Evolutionary conservation across 805 yeast genomes (phyloP), one percentile per base, ranked within the genome.

Genomic region (Hanseniaspora pseudoguilliermondii): DNA sequence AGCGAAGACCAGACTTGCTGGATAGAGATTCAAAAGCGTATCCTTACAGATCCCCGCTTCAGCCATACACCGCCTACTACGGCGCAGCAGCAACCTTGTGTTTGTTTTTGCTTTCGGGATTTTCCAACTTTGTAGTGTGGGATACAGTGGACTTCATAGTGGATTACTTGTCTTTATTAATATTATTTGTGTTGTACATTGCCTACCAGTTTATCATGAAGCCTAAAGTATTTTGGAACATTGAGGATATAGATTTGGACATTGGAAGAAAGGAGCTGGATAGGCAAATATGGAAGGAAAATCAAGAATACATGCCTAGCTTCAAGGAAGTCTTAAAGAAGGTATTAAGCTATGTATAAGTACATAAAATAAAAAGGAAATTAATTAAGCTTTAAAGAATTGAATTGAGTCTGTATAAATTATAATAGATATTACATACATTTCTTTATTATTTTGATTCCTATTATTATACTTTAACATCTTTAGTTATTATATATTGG

Each of bases 221-320:
- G 13, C 83, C 80, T 47, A 76, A 84, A 49, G 52, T 52, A 35
- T 52, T 48, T 25, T 43, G 49, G 49, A 43, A 48, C 23, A 68
- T 85, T 50, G 87, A 83, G 60, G 81, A 84, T 43, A 65, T 86
- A 57, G 95, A 86, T 65, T 74, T 83, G 62, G 95, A 86, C 66
- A 76, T 86, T 0, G 95, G 95, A 2, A 71, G 95, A 62, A 75
- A 90, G 49, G 95, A 86, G 64, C 78, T 83, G 68, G 95, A 86
- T 66, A 71, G 86, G 47, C 78, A 77, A 59, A 79, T 82, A 35
- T 85, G 93, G 93, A 86, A 83, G 61, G 91, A 86, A 55, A 87
- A 84, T 44, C 72, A 69, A 49, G 70, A 65, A 20, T 70, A 69
- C 50, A 54, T 60, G 41, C 55, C 57, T 2, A 58, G 53, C 23